Evolutionary conservation across 805 yeast species (phyloP).

Genomic region (Schizosaccharomyces octosporus): DNA sequence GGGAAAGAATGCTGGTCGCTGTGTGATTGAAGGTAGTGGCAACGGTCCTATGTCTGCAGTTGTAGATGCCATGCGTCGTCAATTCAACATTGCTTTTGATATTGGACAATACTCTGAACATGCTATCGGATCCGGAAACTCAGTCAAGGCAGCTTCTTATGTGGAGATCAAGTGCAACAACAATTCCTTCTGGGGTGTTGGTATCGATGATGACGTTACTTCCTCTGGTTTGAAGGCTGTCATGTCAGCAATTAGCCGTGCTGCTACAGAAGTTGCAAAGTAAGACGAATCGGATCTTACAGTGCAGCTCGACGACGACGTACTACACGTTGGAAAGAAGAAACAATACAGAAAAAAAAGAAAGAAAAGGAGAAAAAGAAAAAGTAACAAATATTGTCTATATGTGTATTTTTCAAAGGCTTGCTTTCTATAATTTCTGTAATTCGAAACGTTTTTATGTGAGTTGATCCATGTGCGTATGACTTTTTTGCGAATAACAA

Average conservation of each 20-base stretch:
- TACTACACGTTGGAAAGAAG: no score
- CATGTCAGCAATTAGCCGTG: slow-evolving; percentile 12
- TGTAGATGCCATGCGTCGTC: slow-evolving; percentile 30
- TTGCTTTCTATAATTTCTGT: no score
- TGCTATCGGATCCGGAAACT: slow-evolving; percentile 49
- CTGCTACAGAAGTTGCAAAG: not conserved
- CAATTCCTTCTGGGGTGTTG: slow-evolving; percentile 59
- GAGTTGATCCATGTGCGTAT: no score
- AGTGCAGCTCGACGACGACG: no score
- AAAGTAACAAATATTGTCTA: no score
- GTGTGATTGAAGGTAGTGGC: slow-evolving; percentile 27
- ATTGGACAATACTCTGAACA: slow-evolving; percentile 58
- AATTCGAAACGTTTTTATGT: no score
- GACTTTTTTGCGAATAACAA: no score
- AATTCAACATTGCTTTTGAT: slow-evolving; percentile 26
- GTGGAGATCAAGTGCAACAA: slow-evolving; percentile 22
- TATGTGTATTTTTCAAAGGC: no score
- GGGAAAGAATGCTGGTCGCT: slow-evolving; percentile 9
- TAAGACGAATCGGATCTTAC: not conserved
- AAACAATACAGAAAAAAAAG: no score
- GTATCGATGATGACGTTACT: slow-evolving; percentile 72
- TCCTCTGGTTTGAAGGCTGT: slow-evolving; percentile 46
- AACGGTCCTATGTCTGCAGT: slow-evolving; percentile 70
- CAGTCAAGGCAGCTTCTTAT: slow-evolving; percentile 55
- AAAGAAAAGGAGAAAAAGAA: no score